Conservation (phyloP, 495 filamentous ascomycete genomes). For the Zalerion maritima region DNA sequence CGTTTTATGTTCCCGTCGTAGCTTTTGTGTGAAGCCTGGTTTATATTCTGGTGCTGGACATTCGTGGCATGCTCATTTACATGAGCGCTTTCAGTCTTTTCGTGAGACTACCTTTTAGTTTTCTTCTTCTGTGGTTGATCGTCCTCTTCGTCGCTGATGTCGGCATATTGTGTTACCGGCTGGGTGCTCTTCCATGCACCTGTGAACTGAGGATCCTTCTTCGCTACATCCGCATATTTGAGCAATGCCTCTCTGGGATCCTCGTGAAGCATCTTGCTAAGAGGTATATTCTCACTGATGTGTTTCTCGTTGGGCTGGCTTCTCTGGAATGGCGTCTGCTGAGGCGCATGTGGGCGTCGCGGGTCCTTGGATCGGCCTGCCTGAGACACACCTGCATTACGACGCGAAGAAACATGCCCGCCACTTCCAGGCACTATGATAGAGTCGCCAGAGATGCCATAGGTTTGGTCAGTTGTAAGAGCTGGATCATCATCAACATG, state of each 20-base stretch:
- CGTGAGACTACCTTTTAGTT: slow-evolving; percentile 26
- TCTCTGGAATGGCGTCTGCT: slow-evolving; percentile 82
- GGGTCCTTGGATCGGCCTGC: slow-evolving; percentile 72
- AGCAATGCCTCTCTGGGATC: slow-evolving; percentile 87
- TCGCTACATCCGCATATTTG: slow-evolving; percentile 87
- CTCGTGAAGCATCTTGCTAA: slow-evolving; percentile 92
- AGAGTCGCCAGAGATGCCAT: slow-evolving; percentile 68
- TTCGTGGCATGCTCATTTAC: too few relatives aligned
- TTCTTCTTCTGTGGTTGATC: slow-evolving; percentile 59
- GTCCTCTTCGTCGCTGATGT: slow-evolving; percentile 81
- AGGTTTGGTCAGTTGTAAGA: slow-evolving; percentile 65
- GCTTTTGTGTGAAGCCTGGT: too few relatives aligned
- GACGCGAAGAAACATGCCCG: too few relatives aligned
- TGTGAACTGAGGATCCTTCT: slow-evolving; percentile 90
- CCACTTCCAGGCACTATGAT: slow-evolving; percentile 53
- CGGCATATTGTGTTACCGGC: slow-evolving; percentile 81
- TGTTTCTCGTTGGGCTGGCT: slow-evolving; percentile 81
- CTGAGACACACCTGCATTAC: slow-evolving; percentile 50
- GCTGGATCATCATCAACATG: slow-evolving; percentile 87
- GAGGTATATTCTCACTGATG: slow-evolving; percentile 71
- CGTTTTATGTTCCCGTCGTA: too few relatives aligned
- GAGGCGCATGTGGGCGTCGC: slow-evolving; percentile 63
- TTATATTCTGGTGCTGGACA: too few relatives aligned
- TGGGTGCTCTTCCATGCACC: slow-evolving; percentile 86
- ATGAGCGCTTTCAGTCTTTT: too few relatives aligned